Conservation (phyloP, 2,329 filamentous ascomycete species). For the Ceratocystis eucalypticola region DNA sequence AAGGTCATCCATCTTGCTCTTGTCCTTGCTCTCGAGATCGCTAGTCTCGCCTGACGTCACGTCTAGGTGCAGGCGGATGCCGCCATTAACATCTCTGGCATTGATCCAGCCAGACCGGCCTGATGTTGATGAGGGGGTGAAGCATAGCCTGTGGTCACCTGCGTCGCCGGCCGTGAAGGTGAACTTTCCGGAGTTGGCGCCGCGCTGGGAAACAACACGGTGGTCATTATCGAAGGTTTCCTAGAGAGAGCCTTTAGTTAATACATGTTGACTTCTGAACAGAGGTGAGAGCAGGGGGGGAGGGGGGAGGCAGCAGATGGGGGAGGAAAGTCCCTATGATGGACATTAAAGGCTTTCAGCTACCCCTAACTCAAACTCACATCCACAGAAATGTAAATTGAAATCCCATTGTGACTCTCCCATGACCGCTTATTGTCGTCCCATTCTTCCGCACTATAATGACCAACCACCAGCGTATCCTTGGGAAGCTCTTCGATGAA, state of each 20-base stretch:
- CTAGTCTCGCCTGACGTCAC: conserved; percentile 89
- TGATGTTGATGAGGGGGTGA: conserved; percentile 66
- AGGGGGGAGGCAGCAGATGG: no score
- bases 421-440: conserved; percentile 56
- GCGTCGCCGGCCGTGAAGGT: conserved; percentile 89
- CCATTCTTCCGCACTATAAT: conserved; percentile 78
- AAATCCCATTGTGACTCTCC: conserved; percentile 58
- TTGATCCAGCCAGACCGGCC: conserved; percentile 60
- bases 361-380: conserved; percentile 31
- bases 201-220: conserved; percentile 80
- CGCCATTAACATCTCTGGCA: conserved; percentile 50
- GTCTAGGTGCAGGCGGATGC: conserved; percentile 74
- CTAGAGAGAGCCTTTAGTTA: conserved; percentile 27
- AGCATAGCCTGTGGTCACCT: conserved; percentile 94
- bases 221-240: conserved; percentile 97
- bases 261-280: neutral
- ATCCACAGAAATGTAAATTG: conserved; percentile 84
- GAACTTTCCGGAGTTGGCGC: conserved; percentile 64
- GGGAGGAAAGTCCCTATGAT: no score
- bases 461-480: conserved; percentile 88
- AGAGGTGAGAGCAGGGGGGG: no score
- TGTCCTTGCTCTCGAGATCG: conserved; percentile 85
- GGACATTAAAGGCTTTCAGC: no score
- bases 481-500: conserved; percentile 98
- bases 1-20: conserved; percentile 82